Percentiles rank a stretch among this genome's conserved stretches.
Evolutionary conservation across 352 stramenopile genomes (phyloP).

Genomic region (Pythium chondricola): DNA sequence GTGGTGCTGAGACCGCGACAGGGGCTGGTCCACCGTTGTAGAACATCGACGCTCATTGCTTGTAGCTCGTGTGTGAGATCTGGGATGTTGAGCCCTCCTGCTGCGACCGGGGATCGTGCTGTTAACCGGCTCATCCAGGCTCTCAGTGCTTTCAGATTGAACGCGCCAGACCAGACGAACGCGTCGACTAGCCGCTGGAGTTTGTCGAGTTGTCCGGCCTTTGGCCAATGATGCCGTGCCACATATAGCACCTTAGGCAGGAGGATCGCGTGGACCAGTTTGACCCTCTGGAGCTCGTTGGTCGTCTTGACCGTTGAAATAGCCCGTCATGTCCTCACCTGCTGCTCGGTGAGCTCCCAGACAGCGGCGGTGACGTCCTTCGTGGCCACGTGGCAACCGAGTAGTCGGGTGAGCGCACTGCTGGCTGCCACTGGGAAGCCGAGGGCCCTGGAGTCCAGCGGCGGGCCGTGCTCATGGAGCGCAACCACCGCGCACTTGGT

Average conservation of each 20-base stretch:
- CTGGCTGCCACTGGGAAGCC: neutral
- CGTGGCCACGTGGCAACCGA: neutral
- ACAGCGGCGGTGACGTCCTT: neutral
- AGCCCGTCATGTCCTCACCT: neutral
- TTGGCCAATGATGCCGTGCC: constrained; percentile 5
- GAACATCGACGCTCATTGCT: neutral
- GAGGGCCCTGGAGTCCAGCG: too few species aligned
- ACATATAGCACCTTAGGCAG: constrained; percentile 9
- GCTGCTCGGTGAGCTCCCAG: neutral
- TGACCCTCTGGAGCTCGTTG: constrained; percentile 1
- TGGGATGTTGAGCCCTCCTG: neutral
- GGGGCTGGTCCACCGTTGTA: neutral
- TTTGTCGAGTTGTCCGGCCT: neutral
- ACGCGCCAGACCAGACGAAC: constrained; percentile 4
- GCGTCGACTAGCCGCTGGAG: constrained; percentile 1
- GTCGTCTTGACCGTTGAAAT: constrained; percentile 3
- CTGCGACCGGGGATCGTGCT: neutral
- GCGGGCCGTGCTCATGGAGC: too few species aligned
- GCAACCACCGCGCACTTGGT: neutral
- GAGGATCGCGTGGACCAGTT: constrained; percentile 1
- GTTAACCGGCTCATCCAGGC: neutral
- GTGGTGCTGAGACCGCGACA: neutral
- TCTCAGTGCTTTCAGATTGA: too few species aligned
- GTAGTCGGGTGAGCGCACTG: neutral
- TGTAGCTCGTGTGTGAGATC: neutral